Evolutionary conservation across 306 rosid species (phyloP).

Genomic region (Glycine soja): DNA sequence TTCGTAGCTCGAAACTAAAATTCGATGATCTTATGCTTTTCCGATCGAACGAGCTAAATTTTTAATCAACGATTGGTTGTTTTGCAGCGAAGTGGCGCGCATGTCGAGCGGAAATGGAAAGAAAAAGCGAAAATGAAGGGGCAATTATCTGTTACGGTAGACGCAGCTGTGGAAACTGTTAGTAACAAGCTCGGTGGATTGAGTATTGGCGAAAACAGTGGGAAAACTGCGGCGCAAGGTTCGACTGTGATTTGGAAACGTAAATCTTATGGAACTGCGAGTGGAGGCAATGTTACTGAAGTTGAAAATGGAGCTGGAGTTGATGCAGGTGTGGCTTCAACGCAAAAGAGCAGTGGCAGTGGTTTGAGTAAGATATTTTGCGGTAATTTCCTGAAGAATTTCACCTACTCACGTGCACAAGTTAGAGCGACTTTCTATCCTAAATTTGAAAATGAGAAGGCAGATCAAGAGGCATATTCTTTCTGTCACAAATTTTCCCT

Average conservation of each 20-base stretch:
- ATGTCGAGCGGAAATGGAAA: slow-evolving; percentile 50
- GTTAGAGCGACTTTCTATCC: slow-evolving; percentile 95
- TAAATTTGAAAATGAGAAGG: slow-evolving; percentile 86
- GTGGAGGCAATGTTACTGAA: slow-evolving; percentile 55
- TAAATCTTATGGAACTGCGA: slow-evolving; percentile 67
- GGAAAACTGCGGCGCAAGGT: slow-evolving; percentile 46
- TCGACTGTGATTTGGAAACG: slow-evolving; percentile 59
- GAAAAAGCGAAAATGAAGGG: slow-evolving; percentile 49
- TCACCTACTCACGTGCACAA: slow-evolving; percentile 64
- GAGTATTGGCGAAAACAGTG: slow-evolving; percentile 53
- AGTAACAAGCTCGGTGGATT: slow-evolving; percentile 55
- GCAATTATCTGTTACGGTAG: slow-evolving; percentile 45
- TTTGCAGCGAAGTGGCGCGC: slow-evolving; percentile 61
- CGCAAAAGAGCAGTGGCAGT: slow-evolving; percentile 38
- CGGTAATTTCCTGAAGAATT: slow-evolving; percentile 63
- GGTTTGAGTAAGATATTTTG: slow-evolving; percentile 59
- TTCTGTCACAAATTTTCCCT: neutral
- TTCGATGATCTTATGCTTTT: neutral
- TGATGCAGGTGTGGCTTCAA: slow-evolving; percentile 43
- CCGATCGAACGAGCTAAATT: neutral
- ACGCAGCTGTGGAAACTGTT: slow-evolving; percentile 52
- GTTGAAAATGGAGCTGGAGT: slow-evolving; percentile 50
- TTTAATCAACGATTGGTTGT: slow-evolving; percentile 13
- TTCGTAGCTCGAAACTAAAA: neutral
- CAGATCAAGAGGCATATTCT: slow-evolving; percentile 63